phyloP scores from a whole-genome alignment of 192 early-diverging fungal genomes.

The Podila clonocystis region DNA sequence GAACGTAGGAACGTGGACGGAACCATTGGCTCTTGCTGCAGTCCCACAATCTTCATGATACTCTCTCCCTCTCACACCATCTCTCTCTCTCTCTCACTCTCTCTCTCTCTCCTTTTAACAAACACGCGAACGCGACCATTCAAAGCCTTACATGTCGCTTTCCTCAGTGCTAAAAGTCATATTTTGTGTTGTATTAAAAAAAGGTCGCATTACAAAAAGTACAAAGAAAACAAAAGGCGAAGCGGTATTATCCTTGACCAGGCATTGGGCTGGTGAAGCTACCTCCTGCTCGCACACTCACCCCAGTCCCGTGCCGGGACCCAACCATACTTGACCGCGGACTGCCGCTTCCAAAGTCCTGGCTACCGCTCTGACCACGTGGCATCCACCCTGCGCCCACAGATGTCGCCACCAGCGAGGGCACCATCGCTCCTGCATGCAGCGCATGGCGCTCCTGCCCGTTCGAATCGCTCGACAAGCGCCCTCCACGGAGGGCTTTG shows the following conservation, averaged over 20 bases:
- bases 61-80: too few species aligned
- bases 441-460: constrained; percentile 17
- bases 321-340: constrained; percentile 34
- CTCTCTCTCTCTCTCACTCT: too few species aligned
- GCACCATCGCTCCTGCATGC: constrained; percentile 54
- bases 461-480: constrained; percentile 10
- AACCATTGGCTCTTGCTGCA: too few species aligned
- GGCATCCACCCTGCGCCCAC: constrained; percentile 55
- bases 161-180: too few species aligned
- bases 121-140: too few species aligned
- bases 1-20: too few species aligned
- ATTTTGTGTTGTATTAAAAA: background rate
- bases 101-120: too few species aligned
- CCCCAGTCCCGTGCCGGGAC: constrained; percentile 17
- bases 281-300: background rate
- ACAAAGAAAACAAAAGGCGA: too few species aligned
- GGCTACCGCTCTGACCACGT: background rate
- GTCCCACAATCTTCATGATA: too few species aligned
- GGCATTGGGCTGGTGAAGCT: background rate
- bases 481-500: constrained; percentile 54
- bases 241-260: too few species aligned
- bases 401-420: constrained; percentile 55
- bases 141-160: too few species aligned
- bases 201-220: background rate
- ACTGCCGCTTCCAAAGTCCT: background rate